Evolutionary conservation across 208 protist genomes (phyloP), one percentile per base, ranked within the genome.

Genomic region (Borovskyia barvae): DNA sequence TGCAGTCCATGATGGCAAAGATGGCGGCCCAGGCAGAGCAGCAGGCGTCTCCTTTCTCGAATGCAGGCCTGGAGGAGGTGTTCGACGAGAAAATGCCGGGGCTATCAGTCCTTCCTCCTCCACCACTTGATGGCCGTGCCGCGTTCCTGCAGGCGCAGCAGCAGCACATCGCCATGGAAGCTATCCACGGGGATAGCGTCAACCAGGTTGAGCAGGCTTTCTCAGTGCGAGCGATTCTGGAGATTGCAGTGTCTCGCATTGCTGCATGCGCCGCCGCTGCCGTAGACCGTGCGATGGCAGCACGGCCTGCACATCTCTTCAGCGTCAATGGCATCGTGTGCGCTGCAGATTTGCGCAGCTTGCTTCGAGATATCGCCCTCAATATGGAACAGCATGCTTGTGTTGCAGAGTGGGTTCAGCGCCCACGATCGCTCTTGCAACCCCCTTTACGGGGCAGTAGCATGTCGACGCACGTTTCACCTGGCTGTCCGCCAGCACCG

Each of bases 41-140:
- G 75, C 68, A 72, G 41, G 63, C 47, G 5, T 82, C 78, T 19
- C 80, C 80, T 9, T 92, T 88, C 60, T 42, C 63, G 0, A 50
- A 63, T 42, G 58, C 57, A 1, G 65, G 59, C 0, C 39, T 80
- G 14, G 65, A 85, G 57, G 80, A 85, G 42, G n/a, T n/a, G n/a
- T n/a, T n/a, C n/a, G 70, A 80, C 51, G 41, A 45, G 19, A 25
- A 17, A n/a, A 6, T 43, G 45, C 48, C 47, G 11, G 30, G 32
- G 7, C 8, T 52, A 20, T 47, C n/a, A 39, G 36, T 30, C 15
- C 40, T 53, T 5, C 50, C 43, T 6, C 53, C 54, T 20, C 48
- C 60, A 12, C 39, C 57, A 46, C 33, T 71, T 14, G 60, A 70
- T 20, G 69, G 69, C 25, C 55, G 50, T 5, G 37, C 26, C 2